These are phyloP conservation scores for Tremellales sp. DNA, from an alignment of 1,284 basidiomycete species.

Conservation along the genomic window DNA sequence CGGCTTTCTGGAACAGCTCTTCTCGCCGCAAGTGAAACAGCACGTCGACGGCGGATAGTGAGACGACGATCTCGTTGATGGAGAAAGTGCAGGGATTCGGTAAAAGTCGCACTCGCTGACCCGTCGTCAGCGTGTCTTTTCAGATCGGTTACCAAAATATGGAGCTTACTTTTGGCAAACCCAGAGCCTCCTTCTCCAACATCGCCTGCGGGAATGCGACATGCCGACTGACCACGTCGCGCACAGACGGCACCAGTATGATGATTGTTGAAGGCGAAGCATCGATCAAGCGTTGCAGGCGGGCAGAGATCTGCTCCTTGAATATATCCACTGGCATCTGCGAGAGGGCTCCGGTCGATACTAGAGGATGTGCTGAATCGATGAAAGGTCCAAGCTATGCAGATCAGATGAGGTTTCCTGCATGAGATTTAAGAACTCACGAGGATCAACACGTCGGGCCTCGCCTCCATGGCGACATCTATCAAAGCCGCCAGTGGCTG, in stretches of 20 bases:
- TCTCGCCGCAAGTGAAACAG: conserved; percentile 84
- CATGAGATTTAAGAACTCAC: conserved; percentile 53
- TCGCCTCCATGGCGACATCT: conserved; percentile 56
- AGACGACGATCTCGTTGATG: conserved; percentile 79
- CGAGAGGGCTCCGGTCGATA: conserved; percentile 68
- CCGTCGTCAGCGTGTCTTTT: neutral
- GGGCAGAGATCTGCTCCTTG: conserved; percentile 59
- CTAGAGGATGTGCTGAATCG: conserved; percentile 66
- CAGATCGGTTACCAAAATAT: neutral
- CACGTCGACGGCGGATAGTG: conserved; percentile 73
- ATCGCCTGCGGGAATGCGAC: conserved; percentile 83
- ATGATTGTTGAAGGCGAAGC: conserved; percentile 64
- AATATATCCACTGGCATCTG: conserved; percentile 67
- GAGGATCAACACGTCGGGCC: conserved; percentile 73
- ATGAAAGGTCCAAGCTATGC: conserved; percentile 83
- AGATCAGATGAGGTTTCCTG: neutral
- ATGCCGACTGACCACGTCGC: conserved; percentile 75
- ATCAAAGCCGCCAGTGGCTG: conserved; percentile 64
- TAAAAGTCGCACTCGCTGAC: conserved; percentile 71
- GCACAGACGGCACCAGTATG: conserved; percentile 73
- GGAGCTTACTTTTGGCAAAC: conserved; percentile 47
- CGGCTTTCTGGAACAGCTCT: conserved; percentile 69
- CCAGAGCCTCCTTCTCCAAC: conserved; percentile 53
- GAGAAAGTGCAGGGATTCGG: conserved; percentile 84
- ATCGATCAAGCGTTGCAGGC: conserved; percentile 60